Evolutionary conservation across 2,329 filamentous ascomycete species (phyloP), one percentile per base, ranked within the genome.

Genomic region (Hymenoscyphus occultus): DNA sequence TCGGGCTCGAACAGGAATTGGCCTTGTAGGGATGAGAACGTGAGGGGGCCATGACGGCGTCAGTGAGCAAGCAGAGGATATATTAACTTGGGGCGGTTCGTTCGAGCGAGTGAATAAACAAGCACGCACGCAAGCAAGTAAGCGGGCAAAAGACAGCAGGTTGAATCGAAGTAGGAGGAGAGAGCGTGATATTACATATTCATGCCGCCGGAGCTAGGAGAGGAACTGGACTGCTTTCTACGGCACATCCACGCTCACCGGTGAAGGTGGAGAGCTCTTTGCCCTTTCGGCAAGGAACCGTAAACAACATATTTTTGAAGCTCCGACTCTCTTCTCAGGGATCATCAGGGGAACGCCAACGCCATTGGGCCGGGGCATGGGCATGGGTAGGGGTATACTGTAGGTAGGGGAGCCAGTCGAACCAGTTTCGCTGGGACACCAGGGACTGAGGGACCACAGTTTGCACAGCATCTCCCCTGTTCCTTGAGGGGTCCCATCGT

Each of bases 1-100:
- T 60, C 5, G 56, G 9, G 35, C 35, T 35, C 28, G 28, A 28
- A 35, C 5, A 35, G 35, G 35, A 40, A 22, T 59, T 59, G 19
- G 56, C n/a, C 39, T 60, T 60, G 39, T 31, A 16, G 39, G 39
- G 59, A n/a, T 54, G 59, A 31, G 59, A 61, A 35, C 59, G 59
- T 16, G 59, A 54, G 32, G 59, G 45, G 19, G 59, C 45, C 59
- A 61, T 61, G 58, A 60, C 58, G 19, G 14, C 45, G 45, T 16
- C 14, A 39, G 28, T 31, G 58, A 45, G 58, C 39, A 60, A 10
- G 19, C 39, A 32, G 39, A 42, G 31, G n/a, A 32, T 60, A 60
- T 60, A 60, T 60, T 60, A 31, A 31, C 42, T 60, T 5, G 13
- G 39, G 10, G 32, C 32, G 2, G 31, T 32, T n/a, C 31, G 56